Evolutionary conservation across 2,329 filamentous ascomycete genomes (phyloP).

Genomic region (Verticillium dahliae): DNA sequence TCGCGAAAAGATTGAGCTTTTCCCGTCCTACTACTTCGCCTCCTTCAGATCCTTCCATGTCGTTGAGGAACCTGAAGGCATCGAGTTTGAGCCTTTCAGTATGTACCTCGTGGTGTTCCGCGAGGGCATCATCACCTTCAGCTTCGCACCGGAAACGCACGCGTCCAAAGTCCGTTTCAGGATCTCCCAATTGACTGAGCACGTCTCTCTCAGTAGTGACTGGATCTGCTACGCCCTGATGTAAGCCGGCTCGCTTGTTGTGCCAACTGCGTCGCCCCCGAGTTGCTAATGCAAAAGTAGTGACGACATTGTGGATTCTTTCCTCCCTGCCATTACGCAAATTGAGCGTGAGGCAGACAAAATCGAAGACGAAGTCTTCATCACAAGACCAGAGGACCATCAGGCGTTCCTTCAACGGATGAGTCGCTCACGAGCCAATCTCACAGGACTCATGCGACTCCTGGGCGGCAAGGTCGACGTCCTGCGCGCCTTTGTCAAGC

Average conservation of each 20-base stretch:
- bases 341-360: conserved; percentile 84
- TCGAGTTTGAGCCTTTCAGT: conserved; percentile 90
- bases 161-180: conserved; percentile 83
- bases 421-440: conserved; percentile 85
- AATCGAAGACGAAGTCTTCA: conserved; percentile 94
- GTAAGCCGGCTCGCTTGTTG: conserved; percentile 39
- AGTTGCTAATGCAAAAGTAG: conserved; percentile 28
- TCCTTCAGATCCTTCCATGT: conserved; percentile 89
- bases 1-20: conserved; percentile 96
- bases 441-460: conserved; percentile 86
- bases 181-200: conserved; percentile 89
- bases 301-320: conserved; percentile 95
- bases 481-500: conserved; percentile 93
- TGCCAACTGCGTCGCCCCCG: background rate
- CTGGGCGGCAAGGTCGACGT: conserved; percentile 98
- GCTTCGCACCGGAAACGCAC: conserved; percentile 81
- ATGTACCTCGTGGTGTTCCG: conserved; percentile 96
- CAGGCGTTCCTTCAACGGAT: conserved; percentile 81
- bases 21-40: conserved; percentile 96
- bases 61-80: conserved; percentile 69
- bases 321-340: conserved; percentile 80
- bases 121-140: conserved; percentile 91
- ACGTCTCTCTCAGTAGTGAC: conserved; percentile 88
- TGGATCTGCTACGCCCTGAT: conserved; percentile 99
- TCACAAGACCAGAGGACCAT: conserved; percentile 84